Evolutionary conservation across 2,329 filamentous ascomycete genomes (phyloP).

Genomic region (Xylaria sp.): DNA sequence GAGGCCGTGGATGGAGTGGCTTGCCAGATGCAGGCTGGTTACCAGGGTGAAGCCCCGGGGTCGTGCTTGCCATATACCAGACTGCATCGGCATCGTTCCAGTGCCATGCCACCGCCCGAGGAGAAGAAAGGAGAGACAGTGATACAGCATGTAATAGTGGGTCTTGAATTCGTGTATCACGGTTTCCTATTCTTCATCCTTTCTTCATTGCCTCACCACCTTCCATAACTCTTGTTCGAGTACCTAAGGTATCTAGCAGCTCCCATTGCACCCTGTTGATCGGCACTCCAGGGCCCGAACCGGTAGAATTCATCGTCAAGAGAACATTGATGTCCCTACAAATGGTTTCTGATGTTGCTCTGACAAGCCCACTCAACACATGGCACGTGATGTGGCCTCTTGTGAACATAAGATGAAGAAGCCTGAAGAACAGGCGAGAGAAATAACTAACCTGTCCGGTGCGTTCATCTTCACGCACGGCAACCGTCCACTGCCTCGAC

Average conservation of each 20-base stretch:
- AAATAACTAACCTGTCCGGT: conserved; percentile 61
- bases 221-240: neutral
- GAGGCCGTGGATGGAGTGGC: neutral
- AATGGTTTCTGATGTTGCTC: neutral
- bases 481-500: neutral
- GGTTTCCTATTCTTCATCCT: too few relatives aligned
- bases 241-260: neutral
- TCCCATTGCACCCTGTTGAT: neutral
- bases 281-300: neutral
- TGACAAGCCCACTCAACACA: neutral
- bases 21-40: conserved; percentile 2
- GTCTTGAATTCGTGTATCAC: too few relatives aligned
- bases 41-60: neutral
- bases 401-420: neutral
- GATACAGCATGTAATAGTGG: too few relatives aligned
- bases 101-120: neutral
- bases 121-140: too few relatives aligned
- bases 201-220: neutral
- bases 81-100: neutral
- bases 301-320: neutral
- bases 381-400: neutral
- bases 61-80: conserved; percentile 2
- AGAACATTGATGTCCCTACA: neutral
- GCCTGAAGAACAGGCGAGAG: neutral
- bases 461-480: conserved; percentile 61